Evolutionary conservation across 345 rosid genomes (phyloP), one percentile per base, ranked within the genome.

Genomic region (Aurinia saxatilis): DNA sequence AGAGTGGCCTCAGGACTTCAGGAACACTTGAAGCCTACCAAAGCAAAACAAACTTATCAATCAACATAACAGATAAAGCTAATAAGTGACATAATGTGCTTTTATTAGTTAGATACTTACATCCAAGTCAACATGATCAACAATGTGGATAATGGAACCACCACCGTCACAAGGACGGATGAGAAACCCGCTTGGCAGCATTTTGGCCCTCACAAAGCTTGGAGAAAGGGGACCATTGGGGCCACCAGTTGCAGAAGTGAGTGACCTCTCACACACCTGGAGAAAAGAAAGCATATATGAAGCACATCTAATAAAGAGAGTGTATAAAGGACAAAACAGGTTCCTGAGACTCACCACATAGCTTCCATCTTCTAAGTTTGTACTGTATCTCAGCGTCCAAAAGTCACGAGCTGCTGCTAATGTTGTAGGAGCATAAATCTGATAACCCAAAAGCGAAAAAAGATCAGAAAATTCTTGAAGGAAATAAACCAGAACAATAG

Each of bases 81-180:
- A 0, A 1, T 19, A 51, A 3, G 36, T 37, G 39, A 21, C n/a
- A 7, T 14, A 9, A 14, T 62, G 65, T 14, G 17, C 9, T 30
- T 31, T 14, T n/a, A 21, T 10, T 38, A 47, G n/a, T 34, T 2
- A 42, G n/a, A 44, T 18, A 31, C 96, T 79, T 77, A 92, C 98
- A 75, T 89, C 91, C 40, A 89, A 76, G 71, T 92, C 95, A 77
- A 92, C 82, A 73, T 92, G 98, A 75, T 92, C 98, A 19, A 92
- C 98, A 55, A 92, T 89, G 80, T 92, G 91, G 57, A 92, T 78
- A 49, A 92, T 89, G 65, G 93, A 87, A 55, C 96, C 91, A 68
- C 97, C 96, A 51, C 98, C 98, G 35, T 92, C 98, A 69, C 97
- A 92, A 44, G 95, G 89, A 45, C 98, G 92, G 60, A 92, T 82